Conservation (phyloP, 257 asterid species). For the Ilex aquifolium region DNA sequence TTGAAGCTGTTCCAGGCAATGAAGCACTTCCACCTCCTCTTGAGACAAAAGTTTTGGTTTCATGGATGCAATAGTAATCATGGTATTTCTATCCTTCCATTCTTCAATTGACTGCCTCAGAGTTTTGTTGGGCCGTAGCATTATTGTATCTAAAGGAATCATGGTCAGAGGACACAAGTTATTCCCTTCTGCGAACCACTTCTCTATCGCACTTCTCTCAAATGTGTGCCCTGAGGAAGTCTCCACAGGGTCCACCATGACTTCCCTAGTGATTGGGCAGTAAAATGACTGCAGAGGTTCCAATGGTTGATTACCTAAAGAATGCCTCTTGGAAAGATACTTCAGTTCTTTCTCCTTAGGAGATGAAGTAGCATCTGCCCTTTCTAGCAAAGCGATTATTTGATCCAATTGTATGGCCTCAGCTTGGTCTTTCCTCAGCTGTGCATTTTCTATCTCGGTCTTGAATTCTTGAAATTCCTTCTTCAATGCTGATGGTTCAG, state of each 20-base stretch:
- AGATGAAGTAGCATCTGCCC: slow-evolving; percentile 49
- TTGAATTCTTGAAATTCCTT: slow-evolving; percentile 53
- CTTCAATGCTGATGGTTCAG: slow-evolving; percentile 36
- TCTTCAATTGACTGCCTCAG: slow-evolving; percentile 68
- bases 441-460: slow-evolving; percentile 40
- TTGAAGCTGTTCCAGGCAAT: slow-evolving; percentile 33
- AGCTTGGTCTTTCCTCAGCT: slow-evolving; percentile 46
- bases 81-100: slow-evolving; percentile 65
- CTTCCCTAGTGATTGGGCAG: slow-evolving; percentile 59
- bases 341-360: slow-evolving; percentile 45
- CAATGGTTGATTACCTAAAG: slow-evolving; percentile 46
- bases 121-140: slow-evolving; percentile 64
- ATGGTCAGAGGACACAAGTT: slow-evolving; percentile 36
- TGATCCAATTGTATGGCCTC: slow-evolving; percentile 71
- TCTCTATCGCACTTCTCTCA: slow-evolving; percentile 57
- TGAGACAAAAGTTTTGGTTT: slow-evolving; percentile 33
- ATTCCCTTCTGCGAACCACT: slow-evolving; percentile 44
- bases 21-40: slow-evolving; percentile 38
- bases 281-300: slow-evolving; percentile 50
- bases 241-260: slow-evolving; percentile 65
- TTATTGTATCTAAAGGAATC: slow-evolving; percentile 31
- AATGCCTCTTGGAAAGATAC: slow-evolving; percentile 39
- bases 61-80: slow-evolving; percentile 44
- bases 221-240: slow-evolving; percentile 57
- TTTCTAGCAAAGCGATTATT: slow-evolving; percentile 49